Percentiles rank a stretch among this genome's conserved stretches.
Conservation (phyloP, 148 eudicot species). For the Chenopodium suecicum region DNA sequence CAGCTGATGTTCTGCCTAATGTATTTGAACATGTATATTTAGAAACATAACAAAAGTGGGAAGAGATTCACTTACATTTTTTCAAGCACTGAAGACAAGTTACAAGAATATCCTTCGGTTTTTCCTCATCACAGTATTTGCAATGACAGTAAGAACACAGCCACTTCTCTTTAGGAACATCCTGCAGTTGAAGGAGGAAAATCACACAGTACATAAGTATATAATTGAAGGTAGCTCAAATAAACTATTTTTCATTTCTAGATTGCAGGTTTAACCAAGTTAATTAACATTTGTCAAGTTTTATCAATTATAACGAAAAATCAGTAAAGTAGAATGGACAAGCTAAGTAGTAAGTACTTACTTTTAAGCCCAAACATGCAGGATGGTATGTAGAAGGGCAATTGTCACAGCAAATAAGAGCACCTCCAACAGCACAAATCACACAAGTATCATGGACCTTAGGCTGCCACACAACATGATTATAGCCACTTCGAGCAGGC, state of each 20-base stretch:
- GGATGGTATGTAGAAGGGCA: constrained; percentile 59
- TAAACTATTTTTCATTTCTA: too few species aligned
- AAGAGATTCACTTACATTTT: constrained; percentile 36
- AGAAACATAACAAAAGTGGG: not conserved
- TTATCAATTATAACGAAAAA: not conserved
- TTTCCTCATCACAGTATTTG: constrained; percentile 35
- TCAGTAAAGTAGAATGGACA: not conserved
- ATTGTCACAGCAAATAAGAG: constrained; percentile 50
- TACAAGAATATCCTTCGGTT: constrained; percentile 7
- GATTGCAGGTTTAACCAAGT: not conserved
- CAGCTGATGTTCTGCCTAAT: not conserved
- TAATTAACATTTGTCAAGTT: not conserved
- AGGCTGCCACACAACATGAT: constrained; percentile 7
- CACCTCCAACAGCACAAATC: constrained; percentile 72
- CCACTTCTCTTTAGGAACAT: constrained; percentile 41
- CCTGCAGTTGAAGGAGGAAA: constrained; percentile 29
- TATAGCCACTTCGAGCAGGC: constrained; percentile 13
- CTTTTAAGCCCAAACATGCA: constrained; percentile 45
- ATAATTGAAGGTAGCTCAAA: not conserved
- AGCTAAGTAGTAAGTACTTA: constrained; percentile 25
- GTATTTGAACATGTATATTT: too few species aligned
- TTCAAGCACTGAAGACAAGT: constrained; percentile 47
- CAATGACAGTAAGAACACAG: constrained; percentile 58
- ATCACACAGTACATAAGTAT: not conserved
- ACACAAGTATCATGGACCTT: constrained; percentile 43